phyloP scores from a whole-genome alignment of 164 flowering plant genomes.

The Cinnamomum micranthum region DNA sequence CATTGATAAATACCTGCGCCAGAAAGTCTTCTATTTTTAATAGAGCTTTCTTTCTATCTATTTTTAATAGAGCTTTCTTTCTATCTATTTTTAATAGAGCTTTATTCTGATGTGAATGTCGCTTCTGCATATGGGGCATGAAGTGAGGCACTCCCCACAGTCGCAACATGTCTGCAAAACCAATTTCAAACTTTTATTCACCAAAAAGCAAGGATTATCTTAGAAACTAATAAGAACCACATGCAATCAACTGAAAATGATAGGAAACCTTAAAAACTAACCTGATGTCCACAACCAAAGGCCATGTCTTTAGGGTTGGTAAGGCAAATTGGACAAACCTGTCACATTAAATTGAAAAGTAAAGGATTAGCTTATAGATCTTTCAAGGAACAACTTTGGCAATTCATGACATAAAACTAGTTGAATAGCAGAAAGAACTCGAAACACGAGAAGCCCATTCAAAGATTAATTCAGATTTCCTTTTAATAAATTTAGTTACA shows the following conservation, averaged over 20 bases:
- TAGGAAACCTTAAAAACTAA: slow-evolving; percentile 1
- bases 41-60: too few species aligned
- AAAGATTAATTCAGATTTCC: background rate
- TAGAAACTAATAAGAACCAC: background rate
- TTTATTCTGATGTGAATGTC: slow-evolving; percentile 45
- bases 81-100: slow-evolving; percentile 36
- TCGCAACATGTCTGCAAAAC: slow-evolving; percentile 54
- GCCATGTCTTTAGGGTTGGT: slow-evolving; percentile 47
- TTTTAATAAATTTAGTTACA: too few species aligned
- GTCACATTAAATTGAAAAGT: background rate
- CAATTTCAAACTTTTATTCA: background rate
- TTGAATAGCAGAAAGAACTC: background rate
- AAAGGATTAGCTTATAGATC: background rate
- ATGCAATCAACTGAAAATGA: background rate
- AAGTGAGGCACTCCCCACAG: slow-evolving; percentile 41
- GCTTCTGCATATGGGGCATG: slow-evolving; percentile 56
- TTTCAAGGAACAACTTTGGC: too few species aligned
- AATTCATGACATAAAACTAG: too few species aligned
- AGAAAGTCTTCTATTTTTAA: background rate
- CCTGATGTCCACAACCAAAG: slow-evolving; percentile 72
- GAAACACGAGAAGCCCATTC: background rate
- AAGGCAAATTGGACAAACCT: slow-evolving; percentile 71
- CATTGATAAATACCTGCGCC: too few species aligned
- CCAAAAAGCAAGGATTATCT: too few species aligned
- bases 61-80: too few species aligned